phyloP scores from a whole-genome alignment of 768 basidiomycete genomes.

The Chalciporus chontae region DNA sequence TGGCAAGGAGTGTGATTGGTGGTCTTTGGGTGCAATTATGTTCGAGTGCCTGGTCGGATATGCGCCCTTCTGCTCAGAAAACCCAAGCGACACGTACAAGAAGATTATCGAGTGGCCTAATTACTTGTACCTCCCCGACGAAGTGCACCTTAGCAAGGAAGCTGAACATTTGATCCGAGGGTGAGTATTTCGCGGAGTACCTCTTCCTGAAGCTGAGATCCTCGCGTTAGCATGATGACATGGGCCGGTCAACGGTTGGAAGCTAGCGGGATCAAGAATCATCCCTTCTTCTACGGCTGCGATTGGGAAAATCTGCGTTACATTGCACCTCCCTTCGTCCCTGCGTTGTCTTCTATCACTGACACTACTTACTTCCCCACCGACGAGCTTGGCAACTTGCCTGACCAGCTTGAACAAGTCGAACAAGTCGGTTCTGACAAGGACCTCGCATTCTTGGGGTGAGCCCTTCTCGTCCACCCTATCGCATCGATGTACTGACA shows the following conservation, averaged over 20 bases:
- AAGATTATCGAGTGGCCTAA: constrained; percentile 97
- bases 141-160: constrained; percentile 89
- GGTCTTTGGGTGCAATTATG: constrained; percentile 98
- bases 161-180: constrained; percentile 86
- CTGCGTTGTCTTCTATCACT: constrained; percentile 85
- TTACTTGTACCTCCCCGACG: constrained; percentile 91
- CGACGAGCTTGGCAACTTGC: constrained; percentile 77
- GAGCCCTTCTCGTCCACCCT: constrained; percentile 12
- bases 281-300: constrained; percentile 93
- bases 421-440: constrained; percentile 65
- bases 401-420: constrained; percentile 55
- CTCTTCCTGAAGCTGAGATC: constrained; percentile 6
- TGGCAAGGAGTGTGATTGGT: constrained; percentile 99
- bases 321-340: constrained; percentile 95
- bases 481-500: constrained; percentile 1
- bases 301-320: constrained; percentile 91
- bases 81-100: constrained; percentile 95
- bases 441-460: constrained; percentile 67
- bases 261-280: constrained; percentile 85
- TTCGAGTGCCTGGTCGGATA: constrained; percentile 98
- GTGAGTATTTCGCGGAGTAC: constrained; percentile 39
- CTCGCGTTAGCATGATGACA: constrained; percentile 69
- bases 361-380: constrained; percentile 98
- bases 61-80: constrained; percentile 96
- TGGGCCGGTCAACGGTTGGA: constrained; percentile 73